Evolutionary conservation across 768 basidiomycete genomes (phyloP), one percentile per base, ranked within the genome.

Genomic region (Kwoniella botswanensis): DNA sequence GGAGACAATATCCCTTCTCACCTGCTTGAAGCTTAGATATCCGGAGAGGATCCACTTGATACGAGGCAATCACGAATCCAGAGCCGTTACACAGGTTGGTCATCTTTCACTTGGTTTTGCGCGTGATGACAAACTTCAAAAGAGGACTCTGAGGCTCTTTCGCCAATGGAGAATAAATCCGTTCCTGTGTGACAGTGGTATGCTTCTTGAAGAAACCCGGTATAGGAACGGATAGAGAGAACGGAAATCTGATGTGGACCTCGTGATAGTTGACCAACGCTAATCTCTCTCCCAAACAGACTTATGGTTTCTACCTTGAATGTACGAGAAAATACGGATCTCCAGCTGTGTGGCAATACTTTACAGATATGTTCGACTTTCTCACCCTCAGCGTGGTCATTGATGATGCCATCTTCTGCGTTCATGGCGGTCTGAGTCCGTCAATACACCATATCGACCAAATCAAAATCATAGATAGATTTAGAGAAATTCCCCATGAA

Each of bases 321-420:
- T 98, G 97, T 80, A 90, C 96, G 22, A 88, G 95, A 53, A 99
- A 99, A 85, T 99, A 99, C 78, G 95, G 94, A 65, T 91, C 93
- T 2, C 90, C 94, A 42, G 91, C 92, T 77, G 96, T 98, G 43
- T 99, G 97, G 97, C 94, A 93, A 29, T 98, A 98, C 84, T 98
- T 99, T 80, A 99, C 97, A 70, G 97, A 99, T 85, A 97, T 99
- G 96, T 99, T 99, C 84, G 97, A 99, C 86, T 99, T 94, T 86
- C 85, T 99, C 76, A 98, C 97, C 12, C 86, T 99, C 67, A 94
- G 93, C 43, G 95, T 96, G 67, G 97, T 99, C 72, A 98, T 99
- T 77, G 97, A 99, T 85, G 94, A 99, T 86, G 91, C 90, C 79
- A 98, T 99, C 87, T 98, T 99, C 84, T 99, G 97, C 78, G 96